Evolutionary conservation across 768 basidiomycete genomes (phyloP), one percentile per base, ranked within the genome.

Genomic region (Suillus discolor): DNA sequence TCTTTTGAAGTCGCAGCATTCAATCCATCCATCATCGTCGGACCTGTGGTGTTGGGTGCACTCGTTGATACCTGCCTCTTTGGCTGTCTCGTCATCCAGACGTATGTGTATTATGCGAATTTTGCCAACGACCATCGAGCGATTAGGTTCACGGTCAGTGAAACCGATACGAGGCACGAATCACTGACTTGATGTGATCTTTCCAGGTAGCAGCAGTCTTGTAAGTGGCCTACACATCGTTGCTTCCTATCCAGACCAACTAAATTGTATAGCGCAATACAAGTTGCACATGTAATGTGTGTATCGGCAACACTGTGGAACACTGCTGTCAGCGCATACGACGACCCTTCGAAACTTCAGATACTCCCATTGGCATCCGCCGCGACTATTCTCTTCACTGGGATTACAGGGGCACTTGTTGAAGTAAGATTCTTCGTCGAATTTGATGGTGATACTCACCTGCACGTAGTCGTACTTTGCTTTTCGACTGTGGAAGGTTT

Each of bases 81-180:
- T 2, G 73, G 73, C 61, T 71, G 74, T 44, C 63, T 60, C 51
- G 55, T 75, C 42, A 64, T 75, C 44, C 73, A 74, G 62, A 71
- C 69, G 7, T 72, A 66, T 64, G 59, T 74, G 55, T 75, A 74
- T 64, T 74, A 65, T 72, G 69, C 66, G 18, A 74, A 69, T 47
- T 55, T 67, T 57, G 63, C 61, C 57, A 49, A 63, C 3, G 66
- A 71, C 25, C 6, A 38, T 23, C 72, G 71, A 69, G 47, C 53
- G 15, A 44, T 66, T 31, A 72, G 62, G 28, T 0, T 60, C 49
- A 31, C 72, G 68, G 73, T 74, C 38, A 71, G 73, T 68, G 36
- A 28, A 54, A 23, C 31, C 16, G 3, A 15, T 36, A 23, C 41
- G 51, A 18, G 20, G 8, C 34, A 23, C 4, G 36, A 57, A 57